phyloP scores from a whole-genome alignment of 75 land plant species.

The Pinus taeda region DNA sequence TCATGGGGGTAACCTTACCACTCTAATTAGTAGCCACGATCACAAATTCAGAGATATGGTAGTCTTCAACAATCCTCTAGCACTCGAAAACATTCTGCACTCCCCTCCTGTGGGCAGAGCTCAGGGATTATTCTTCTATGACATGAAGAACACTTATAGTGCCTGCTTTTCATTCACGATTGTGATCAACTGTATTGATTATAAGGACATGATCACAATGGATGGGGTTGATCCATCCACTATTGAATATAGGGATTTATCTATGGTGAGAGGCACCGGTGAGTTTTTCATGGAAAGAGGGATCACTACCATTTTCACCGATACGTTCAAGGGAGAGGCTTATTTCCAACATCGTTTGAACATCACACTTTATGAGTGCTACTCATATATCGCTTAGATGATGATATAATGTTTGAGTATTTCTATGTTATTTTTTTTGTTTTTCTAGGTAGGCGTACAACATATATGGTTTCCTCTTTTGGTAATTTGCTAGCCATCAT shows the following conservation, averaged over 20 bases:
- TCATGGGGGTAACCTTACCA: no score
- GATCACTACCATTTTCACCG: constrained; percentile 25
- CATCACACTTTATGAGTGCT: constrained; percentile 28
- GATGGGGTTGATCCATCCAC: constrained; percentile 21
- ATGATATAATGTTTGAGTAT: no score
- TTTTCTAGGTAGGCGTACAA: no score
- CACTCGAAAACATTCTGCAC: constrained; percentile 12
- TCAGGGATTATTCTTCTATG: constrained; percentile 35
- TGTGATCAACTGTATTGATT: constrained; percentile 13
- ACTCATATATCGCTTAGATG: neutral
- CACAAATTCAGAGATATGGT: constrained; percentile 21
- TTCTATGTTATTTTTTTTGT: no score
- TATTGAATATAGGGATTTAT: constrained; percentile 20
- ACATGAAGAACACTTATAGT: constrained; percentile 19
- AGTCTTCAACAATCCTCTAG: constrained; percentile 34
- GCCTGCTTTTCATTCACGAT: constrained; percentile 25
- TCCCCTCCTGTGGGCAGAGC: no score
- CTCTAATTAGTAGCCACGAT: no score
- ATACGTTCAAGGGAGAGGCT: constrained; percentile 21
- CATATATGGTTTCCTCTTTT: no score
- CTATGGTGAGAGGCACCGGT: constrained; percentile 36
- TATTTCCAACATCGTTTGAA: constrained; percentile 21
- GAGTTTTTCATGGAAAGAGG: constrained; percentile 40
- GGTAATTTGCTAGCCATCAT: no score
- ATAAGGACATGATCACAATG: constrained; percentile 24